Evolutionary conservation across 257 asterid genomes (phyloP).

Genomic region (Haberlea rhodopensis): DNA sequence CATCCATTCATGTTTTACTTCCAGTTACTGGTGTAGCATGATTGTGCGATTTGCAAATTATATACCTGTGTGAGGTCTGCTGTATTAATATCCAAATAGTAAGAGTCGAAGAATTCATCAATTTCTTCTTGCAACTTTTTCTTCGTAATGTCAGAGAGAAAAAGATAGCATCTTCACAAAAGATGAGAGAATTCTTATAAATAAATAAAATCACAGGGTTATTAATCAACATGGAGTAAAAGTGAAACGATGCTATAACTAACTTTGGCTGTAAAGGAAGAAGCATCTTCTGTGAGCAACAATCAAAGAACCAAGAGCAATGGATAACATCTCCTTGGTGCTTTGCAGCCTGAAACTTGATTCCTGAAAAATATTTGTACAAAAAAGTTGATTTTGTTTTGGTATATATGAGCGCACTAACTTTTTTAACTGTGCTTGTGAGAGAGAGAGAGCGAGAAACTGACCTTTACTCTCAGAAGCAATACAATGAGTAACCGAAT

Average conservation of each 20-base stretch:
- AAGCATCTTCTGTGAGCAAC: constrained; percentile 74
- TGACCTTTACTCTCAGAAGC: constrained; percentile 92
- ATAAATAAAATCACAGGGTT: constrained; percentile 18
- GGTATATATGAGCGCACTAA: constrained; percentile 6
- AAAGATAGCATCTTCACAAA: constrained; percentile 62
- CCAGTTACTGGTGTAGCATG: background rate
- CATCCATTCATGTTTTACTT: constrained; percentile 14
- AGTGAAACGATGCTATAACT: constrained; percentile 23
- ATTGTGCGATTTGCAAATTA: background rate
- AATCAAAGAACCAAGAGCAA: constrained; percentile 76
- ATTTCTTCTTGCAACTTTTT: constrained; percentile 71
- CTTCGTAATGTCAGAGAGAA: constrained; percentile 76
- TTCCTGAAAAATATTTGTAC: constrained; percentile 49
- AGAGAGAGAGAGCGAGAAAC: background rate
- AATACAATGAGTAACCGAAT: constrained; percentile 79
- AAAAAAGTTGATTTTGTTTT: constrained; percentile 9
- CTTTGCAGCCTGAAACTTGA: constrained; percentile 93
- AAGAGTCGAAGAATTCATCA: constrained; percentile 80
- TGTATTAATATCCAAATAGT: constrained; percentile 58
- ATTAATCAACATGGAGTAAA: constrained; percentile 16
- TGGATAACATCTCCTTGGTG: constrained; percentile 84
- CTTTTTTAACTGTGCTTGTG: background rate
- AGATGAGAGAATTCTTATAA: constrained; percentile 10
- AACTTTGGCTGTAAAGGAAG: constrained; percentile 86
- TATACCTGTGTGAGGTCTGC: constrained; percentile 69